Conservation (phyloP, 177 flowering plant genomes). For the Vitis hybrid region DNA sequence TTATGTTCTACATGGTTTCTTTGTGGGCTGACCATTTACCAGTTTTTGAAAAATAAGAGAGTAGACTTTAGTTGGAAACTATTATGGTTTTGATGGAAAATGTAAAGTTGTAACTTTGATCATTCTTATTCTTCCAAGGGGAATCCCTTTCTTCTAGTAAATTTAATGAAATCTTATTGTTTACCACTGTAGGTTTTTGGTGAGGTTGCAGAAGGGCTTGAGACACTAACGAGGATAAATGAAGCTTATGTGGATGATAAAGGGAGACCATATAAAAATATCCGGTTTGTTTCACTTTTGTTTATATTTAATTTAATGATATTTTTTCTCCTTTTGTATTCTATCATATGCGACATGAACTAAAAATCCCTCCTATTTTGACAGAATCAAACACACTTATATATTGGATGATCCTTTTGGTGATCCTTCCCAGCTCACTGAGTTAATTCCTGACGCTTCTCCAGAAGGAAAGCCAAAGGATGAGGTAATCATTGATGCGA, state of each 20-base stretch:
- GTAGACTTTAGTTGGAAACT: too few relatives aligned
- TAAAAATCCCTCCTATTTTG: constrained; percentile 1
- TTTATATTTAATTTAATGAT: neutral
- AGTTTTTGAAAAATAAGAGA: too few relatives aligned
- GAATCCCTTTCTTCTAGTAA: neutral
- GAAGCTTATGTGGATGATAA: constrained; percentile 93
- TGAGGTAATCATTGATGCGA: constrained; percentile 45
- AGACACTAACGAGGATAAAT: constrained; percentile 83
- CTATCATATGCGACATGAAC: constrained; percentile 4
- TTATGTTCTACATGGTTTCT: too few relatives aligned
- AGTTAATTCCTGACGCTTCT: constrained; percentile 85
- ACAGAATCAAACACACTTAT: constrained; percentile 91
- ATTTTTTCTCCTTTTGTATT: neutral
- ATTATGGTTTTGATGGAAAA: too few relatives aligned
- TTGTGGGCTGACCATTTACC: too few relatives aligned
- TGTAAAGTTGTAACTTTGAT: too few relatives aligned
- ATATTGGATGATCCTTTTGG: constrained; percentile 93
- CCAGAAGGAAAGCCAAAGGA: constrained; percentile 93
- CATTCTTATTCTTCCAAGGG: too few relatives aligned
- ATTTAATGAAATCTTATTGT: neutral
- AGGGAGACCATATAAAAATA: constrained; percentile 79
- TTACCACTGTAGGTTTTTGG: constrained; percentile 72
- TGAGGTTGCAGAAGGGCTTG: constrained; percentile 89
- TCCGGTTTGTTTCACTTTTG: constrained; percentile 41
- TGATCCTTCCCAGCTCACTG: constrained; percentile 80